Conservation (phyloP, 495 filamentous ascomycete species). For the Hyaloscypha hepaticicola region DNA sequence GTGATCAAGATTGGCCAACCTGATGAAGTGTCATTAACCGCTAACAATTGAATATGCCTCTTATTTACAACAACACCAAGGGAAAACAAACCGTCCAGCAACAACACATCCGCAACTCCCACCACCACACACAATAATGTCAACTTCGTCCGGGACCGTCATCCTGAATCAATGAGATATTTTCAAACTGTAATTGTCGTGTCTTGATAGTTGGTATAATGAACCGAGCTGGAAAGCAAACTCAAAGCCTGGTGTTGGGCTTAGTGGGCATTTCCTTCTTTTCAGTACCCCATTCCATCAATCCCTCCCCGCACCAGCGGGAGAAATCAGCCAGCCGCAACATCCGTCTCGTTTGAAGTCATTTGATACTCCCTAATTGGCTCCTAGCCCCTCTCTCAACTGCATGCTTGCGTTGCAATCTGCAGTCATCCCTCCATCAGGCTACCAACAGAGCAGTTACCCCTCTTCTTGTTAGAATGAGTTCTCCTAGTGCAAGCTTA, state of each 20-base stretch:
- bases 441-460: conserved; percentile 1
- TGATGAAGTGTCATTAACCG: conserved; percentile 19
- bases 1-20: conserved; percentile 76
- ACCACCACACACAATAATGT: conserved; percentile 82
- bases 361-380: conserved; percentile 1
- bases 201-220: neutral
- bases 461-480: conserved; percentile 2
- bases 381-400: conserved; percentile 5
- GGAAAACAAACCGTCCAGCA: conserved; percentile 54
- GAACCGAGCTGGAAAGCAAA: neutral
- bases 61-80: neutral
- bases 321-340: neutral
- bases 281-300: neutral
- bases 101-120: conserved; percentile 71
- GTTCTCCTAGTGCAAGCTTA: neutral
- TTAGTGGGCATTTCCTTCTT: conserved; percentile 6
- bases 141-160: conserved; percentile 67
- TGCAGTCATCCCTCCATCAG: neutral
- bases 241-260: neutral
- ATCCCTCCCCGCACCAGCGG: conserved; percentile 11
- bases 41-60: too few species aligned
- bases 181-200: neutral
- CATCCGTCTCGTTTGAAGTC: neutral
- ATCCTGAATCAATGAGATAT: conserved; percentile 27
- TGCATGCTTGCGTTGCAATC: conserved; percentile 1